phyloP scores from a whole-genome alignment of 2,329 filamentous ascomycete species.

The Colletotrichum cordylinicola region DNA sequence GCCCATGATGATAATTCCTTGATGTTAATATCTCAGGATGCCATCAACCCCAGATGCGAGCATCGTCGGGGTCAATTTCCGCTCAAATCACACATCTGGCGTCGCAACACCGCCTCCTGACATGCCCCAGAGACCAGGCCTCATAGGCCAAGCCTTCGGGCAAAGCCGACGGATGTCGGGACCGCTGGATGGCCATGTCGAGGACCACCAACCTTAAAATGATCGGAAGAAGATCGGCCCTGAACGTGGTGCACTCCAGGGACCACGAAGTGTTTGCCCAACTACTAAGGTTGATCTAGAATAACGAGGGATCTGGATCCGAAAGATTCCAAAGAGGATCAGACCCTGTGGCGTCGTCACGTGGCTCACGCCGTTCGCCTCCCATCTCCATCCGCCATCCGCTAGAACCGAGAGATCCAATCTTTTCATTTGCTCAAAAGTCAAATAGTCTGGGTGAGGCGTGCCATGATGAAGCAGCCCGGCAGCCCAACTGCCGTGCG shows the following conservation, averaged over 20 bases:
- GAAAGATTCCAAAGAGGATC: neutral
- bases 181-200: neutral
- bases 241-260: neutral
- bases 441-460: neutral
- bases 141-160: neutral
- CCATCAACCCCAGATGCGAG: neutral
- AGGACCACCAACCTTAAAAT: neutral
- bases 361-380: neutral
- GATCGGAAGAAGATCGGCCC: neutral
- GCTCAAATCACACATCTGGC: neutral
- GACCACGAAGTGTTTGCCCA: neutral
- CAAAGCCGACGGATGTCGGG: neutral
- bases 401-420: neutral
- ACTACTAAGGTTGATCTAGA: neutral
- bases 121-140: neutral
- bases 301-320: neutral
- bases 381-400: neutral
- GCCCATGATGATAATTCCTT: neutral
- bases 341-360: neutral
- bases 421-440: neutral
- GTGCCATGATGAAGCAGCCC: neutral
- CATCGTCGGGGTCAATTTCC: neutral
- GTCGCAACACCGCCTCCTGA: neutral
- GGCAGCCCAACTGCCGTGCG: neutral
- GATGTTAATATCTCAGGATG: neutral